Percentiles rank a stretch among this genome's conserved stretches.
Conservation (phyloP, 352 stramenopile genomes). For the Albugo laibachii region DNA sequence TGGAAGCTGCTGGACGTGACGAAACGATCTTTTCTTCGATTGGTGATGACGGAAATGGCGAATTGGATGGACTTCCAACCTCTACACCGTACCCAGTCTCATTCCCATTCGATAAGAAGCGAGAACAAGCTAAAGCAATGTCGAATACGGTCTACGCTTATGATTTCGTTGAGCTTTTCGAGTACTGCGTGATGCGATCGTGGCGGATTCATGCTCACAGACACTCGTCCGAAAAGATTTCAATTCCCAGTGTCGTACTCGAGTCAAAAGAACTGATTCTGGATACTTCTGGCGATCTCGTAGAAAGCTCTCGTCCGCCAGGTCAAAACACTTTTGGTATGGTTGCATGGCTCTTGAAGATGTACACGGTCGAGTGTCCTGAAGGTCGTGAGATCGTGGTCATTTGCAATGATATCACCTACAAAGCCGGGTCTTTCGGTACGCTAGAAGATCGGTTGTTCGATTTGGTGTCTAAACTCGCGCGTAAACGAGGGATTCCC, state of each 20-base stretch:
- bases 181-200: slow-evolving; percentile 86
- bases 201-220: slow-evolving; percentile 85
- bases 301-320: slow-evolving; percentile 52
- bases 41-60: slow-evolving; percentile 71
- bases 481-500: slow-evolving; percentile 84
- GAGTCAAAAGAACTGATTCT: slow-evolving; percentile 90
- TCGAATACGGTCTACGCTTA: slow-evolving; percentile 99
- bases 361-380: slow-evolving; percentile 97
- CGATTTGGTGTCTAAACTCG: slow-evolving; percentile 91
- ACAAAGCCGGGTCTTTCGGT: slow-evolving; percentile 98
- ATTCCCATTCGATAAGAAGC: slow-evolving; percentile 89
- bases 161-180: slow-evolving; percentile 97
- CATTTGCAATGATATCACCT: slow-evolving; percentile 99
- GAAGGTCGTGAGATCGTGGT: slow-evolving; percentile 93
- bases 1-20: slow-evolving; percentile 82
- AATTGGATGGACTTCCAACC: slow-evolving; percentile 90
- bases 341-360: slow-evolving; percentile 96
- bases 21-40: slow-evolving; percentile 82
- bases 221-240: slow-evolving; percentile 40
- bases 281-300: slow-evolving; percentile 44
- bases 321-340: slow-evolving; percentile 98
- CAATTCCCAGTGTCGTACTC: slow-evolving; percentile 83
- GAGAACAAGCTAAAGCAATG: slow-evolving; percentile 81
- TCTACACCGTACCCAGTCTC: slow-evolving; percentile 93
- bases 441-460: slow-evolving; percentile 98